A percentile compares a stretch with the other conserved stretches of the same genome.
Conservation (phyloP, 83 land plant genomes). For the Isoetes engelmannii region DNA sequence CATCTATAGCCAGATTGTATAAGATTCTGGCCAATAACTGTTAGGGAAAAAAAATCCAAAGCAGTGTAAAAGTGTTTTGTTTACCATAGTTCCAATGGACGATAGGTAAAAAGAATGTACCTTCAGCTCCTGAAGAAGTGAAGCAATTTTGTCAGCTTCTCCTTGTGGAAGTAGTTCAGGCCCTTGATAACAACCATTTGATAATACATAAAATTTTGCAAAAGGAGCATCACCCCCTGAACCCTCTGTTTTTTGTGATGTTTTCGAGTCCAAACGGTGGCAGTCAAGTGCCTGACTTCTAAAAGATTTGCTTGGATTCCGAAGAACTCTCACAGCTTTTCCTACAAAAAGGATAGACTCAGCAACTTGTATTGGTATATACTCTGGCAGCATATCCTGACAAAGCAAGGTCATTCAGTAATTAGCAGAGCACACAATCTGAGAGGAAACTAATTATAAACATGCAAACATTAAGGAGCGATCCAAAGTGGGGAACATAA, state of each 20-base stretch:
- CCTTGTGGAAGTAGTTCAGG: constrained; percentile 60
- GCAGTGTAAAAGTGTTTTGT: too few relatives aligned
- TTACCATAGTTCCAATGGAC: neutral
- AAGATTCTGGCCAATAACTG: neutral
- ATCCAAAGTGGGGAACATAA: too few relatives aligned
- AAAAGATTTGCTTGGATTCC: constrained; percentile 81
- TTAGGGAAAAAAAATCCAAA: too few relatives aligned
- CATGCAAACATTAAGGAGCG: too few relatives aligned
- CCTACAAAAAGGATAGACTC: constrained; percentile 96
- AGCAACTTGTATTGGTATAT: constrained; percentile 78
- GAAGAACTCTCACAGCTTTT: constrained; percentile 83
- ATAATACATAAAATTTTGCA: constrained; percentile 35
- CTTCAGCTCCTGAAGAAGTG: constrained; percentile 73
- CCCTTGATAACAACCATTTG: constrained; percentile 22
- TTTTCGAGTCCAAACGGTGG: constrained; percentile 37
- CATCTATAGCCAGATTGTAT: too few relatives aligned
- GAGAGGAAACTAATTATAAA: too few relatives aligned
- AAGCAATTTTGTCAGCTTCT: constrained; percentile 79
- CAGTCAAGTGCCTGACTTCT: constrained; percentile 36
- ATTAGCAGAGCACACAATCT: too few relatives aligned
- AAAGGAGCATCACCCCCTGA: constrained; percentile 16
- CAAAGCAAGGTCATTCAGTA: neutral
- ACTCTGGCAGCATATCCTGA: constrained; percentile 96
- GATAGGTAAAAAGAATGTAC: constrained; percentile 25
- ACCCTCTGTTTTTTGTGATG: constrained; percentile 28